Conservation (phyloP, 805 yeast species). For the Hanseniaspora occidentalis region DNA sequence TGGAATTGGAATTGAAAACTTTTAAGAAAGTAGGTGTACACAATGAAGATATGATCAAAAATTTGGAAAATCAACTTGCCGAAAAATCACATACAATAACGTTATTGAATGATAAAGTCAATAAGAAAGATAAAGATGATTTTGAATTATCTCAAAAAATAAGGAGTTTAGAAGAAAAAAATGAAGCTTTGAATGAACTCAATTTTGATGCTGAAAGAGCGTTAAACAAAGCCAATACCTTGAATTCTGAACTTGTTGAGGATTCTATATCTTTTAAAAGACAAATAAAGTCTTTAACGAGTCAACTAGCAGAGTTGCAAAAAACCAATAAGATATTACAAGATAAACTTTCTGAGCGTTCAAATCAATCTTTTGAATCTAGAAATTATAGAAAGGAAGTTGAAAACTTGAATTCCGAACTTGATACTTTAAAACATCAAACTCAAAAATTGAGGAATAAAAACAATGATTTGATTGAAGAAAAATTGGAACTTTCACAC, state of each 20-base stretch:
- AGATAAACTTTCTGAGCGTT: not conserved
- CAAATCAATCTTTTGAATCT: too few relatives aligned
- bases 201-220: too few relatives aligned
- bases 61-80: not conserved
- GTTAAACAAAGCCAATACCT: too few relatives aligned
- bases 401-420: not conserved
- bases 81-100: not conserved
- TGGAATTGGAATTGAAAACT: not conserved
- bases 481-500: not conserved
- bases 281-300: too few relatives aligned
- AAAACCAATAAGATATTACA: not conserved
- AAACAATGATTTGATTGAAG: not conserved
- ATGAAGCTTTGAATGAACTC: too few relatives aligned
- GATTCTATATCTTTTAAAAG: too few relatives aligned
- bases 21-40: not conserved
- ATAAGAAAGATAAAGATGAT: too few relatives aligned
- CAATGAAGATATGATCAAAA: not conserved
- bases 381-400: constrained; percentile 1
- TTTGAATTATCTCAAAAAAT: not conserved
- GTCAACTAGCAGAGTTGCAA: not conserved
- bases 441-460: not conserved
- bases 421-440: not conserved
- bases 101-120: not conserved
- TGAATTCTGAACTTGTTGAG: too few relatives aligned
- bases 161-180: too few relatives aligned